Evolutionary conservation across 495 filamentous ascomycete genomes (phyloP), one percentile per base, ranked within the genome.

Genomic region (Penicillium lagena): DNA sequence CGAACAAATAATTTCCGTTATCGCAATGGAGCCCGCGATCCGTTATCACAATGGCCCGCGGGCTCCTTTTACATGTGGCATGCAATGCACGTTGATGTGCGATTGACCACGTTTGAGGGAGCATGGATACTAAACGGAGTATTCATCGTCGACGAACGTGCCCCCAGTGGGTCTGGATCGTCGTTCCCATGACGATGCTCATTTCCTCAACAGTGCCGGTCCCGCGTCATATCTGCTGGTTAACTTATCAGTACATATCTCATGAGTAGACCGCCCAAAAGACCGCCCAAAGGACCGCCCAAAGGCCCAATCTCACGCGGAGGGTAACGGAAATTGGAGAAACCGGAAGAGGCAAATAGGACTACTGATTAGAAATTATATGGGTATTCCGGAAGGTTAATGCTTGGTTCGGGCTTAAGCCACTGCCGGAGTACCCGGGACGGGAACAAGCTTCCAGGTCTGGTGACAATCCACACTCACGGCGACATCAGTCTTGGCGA

Each of bases 181-280:
- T 57, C 56, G 48, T 34, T 46, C 30, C 48, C 50, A 60, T 60
- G 57, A 58, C 57, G 57, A 58, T 58, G 34, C 50, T 54, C 50
- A 60, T 58, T 55, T 57, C 41, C 45, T 47, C 37, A 33, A 30
- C 47, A 35, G 45, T 45, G 46, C 49, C 54, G 46, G 27, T 41
- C 50, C 54, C 48, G 46, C 51, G 54, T 54, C 57, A 55, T 60
- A 48, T 47, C 46, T 58, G 29, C 51, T 45, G 58, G 51, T 35
- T n/a, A n/a, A n/a, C n/a, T 41, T 34, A 7, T 12, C 22, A 22
- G 32, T 7, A 34, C 10, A 34, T 12, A 10, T 2, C 32, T 34
- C 32, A 12, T 34, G 6, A 11, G 3, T 34, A 34, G 7, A 22
- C 22, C 22, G 4, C 22, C 22, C 22, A 22, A 22, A 22, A n/a